A percentile compares a stretch with the other conserved stretches of the same genome.
phyloP scores from a whole-genome alignment of 495 filamentous ascomycete genomes.

The Thozetella sp. region DNA sequence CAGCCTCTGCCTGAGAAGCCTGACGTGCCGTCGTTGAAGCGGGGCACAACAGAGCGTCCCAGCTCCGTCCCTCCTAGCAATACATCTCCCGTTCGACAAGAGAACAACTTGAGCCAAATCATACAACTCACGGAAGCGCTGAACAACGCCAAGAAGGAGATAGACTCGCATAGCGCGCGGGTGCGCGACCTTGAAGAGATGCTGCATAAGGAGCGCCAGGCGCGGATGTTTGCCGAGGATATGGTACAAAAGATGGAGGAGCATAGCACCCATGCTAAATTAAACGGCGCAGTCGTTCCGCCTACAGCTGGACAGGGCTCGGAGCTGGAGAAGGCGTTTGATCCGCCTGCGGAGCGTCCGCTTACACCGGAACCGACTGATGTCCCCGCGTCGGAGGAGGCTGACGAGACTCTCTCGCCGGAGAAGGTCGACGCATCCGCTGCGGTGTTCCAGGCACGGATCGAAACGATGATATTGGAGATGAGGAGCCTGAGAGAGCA shows the following conservation, averaged over 20 bases:
- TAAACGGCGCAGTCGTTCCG: slow-evolving; percentile 28
- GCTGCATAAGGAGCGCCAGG: slow-evolving; percentile 76
- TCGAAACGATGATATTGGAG: slow-evolving; percentile 80
- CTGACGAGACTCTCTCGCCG: slow-evolving; percentile 31
- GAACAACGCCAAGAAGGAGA: slow-evolving; percentile 75
- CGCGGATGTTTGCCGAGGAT: slow-evolving; percentile 82
- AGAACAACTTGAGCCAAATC: slow-evolving; percentile 70
- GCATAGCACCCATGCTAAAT: slow-evolving; percentile 28
- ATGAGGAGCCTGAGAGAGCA: slow-evolving; percentile 82
- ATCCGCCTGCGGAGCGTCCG: slow-evolving; percentile 34
- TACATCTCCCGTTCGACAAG: slow-evolving; percentile 65
- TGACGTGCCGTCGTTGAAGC: slow-evolving; percentile 62
- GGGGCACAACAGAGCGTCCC: slow-evolving; percentile 74
- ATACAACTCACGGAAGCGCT: slow-evolving; percentile 80
- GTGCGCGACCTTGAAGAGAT: slow-evolving; percentile 82
- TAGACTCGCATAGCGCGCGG: slow-evolving; percentile 75
- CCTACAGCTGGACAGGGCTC: slow-evolving; percentile 30
- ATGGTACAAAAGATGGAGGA: slow-evolving; percentile 72
- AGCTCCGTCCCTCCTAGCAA: slow-evolving; percentile 49
- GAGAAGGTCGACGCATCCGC: slow-evolving; percentile 43
- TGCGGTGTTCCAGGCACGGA: slow-evolving; percentile 64
- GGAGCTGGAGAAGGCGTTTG: slow-evolving; percentile 34
- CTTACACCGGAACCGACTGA: slow-evolving; percentile 22
- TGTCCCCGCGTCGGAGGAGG: slow-evolving; percentile 19
- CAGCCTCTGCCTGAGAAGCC: slow-evolving; percentile 91